phyloP scores from a whole-genome alignment of 140 eudicot species.

The Bidens hawaiensis region DNA sequence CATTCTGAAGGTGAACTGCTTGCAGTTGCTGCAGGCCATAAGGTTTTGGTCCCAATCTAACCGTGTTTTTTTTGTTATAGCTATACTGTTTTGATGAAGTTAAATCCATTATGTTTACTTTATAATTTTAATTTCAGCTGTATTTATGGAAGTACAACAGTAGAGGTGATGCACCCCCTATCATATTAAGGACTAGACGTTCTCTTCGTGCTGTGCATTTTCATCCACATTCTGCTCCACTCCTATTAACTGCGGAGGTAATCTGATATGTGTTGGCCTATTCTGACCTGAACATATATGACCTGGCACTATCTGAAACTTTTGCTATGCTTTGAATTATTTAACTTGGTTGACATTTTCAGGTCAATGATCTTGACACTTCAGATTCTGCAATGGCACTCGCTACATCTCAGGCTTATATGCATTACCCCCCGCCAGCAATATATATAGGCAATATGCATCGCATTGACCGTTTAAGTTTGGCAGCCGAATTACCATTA shows the following conservation, averaged over 20 bases:
- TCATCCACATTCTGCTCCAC: conserved; percentile 87
- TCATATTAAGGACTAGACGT: conserved; percentile 79
- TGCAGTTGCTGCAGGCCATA: conserved; percentile 98
- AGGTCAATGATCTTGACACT: conserved; percentile 97
- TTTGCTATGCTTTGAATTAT: conserved; percentile 16
- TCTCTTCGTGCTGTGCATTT: conserved; percentile 98
- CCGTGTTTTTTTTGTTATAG: not conserved
- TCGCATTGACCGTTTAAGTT: conserved; percentile 45
- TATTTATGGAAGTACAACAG: conserved; percentile 81
- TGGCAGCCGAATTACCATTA: conserved; percentile 60
- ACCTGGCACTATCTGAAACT: not conserved
- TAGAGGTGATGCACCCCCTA: conserved; percentile 76
- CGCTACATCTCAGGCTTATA: conserved; percentile 72
- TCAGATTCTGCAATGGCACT: conserved; percentile 76
- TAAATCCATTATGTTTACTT: conserved; percentile 11
- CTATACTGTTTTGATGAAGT: not conserved
- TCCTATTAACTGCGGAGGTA: conserved; percentile 95
- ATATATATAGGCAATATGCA: conserved; percentile 72
- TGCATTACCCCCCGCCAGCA: conserved; percentile 85
- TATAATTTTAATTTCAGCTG: conserved; percentile 58
- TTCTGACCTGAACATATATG: not conserved
- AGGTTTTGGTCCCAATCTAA: conserved; percentile 47
- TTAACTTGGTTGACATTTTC: conserved; percentile 36
- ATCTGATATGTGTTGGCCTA: not conserved
- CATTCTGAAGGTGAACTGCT: conserved; percentile 98